Evolutionary conservation across 106 monocot genomes (phyloP), one percentile per base, ranked within the genome.

Genomic region (Iris macrosiphon): DNA sequence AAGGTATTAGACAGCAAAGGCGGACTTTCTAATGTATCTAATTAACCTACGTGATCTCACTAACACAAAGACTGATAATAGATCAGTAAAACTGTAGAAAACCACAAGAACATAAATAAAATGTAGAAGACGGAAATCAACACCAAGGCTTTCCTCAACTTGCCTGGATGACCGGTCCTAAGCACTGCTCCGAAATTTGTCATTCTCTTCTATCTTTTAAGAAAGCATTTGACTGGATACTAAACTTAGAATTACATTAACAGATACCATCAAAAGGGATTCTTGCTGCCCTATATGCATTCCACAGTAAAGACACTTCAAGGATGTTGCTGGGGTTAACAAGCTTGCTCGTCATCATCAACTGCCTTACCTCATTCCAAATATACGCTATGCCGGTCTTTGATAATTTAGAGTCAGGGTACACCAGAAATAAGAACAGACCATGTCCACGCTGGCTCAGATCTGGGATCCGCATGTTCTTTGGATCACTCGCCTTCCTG

Each of bases 341-440:
- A 29, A 60, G 50, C 9, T 13, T 95, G 24, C 78, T 95, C 3
- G 82, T 95, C 16, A 73, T 89, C 45, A 42, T 89, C 52, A 89
- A 79, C 59, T 82, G 89, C 71, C 70, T 95, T 6, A 51, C 67
- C 76, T 71, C 82, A 5, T 95, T 68, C 61, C 95, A 95, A 66
- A 77, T 95, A 19, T 95, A 95, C 53, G 89, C 82, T 0, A 95
- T 95, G 89, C 89, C 89, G 4, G 45, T 85, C 14, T 85, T 89
- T 45, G 95, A 95, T 63, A 64, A 34, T 18, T 40, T 89, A 68
- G 95, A 95, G 45, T 39, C 76, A 0, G 79, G 69, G 0, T 89
- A 95, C 73, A 75, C 79, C 3, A 50, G 49, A 26, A 76, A 61
- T 52, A 57, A 76, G 20, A 77, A 89, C 76, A 67, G 49, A 50